Conservation (phyloP, 495 filamentous ascomycete species). For the Tuber brumale region DNA sequence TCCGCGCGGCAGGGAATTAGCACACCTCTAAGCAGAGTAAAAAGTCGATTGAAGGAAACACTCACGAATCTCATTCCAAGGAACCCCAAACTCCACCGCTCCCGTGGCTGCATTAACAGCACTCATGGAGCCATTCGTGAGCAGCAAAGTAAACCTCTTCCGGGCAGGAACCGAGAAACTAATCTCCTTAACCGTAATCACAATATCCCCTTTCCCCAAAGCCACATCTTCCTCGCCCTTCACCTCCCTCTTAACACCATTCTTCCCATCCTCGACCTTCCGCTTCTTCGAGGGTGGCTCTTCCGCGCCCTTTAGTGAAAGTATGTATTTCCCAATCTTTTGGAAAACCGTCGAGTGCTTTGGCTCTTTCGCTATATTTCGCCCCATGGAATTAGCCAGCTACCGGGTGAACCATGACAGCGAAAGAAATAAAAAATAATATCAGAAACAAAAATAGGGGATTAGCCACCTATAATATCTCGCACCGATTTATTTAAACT, state of each 20-base stretch:
- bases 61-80: slow-evolving; percentile 69
- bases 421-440: neutral
- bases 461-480: slow-evolving; percentile 33
- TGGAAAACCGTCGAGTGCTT: slow-evolving; percentile 33
- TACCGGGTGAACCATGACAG: neutral
- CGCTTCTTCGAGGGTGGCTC: slow-evolving; percentile 31
- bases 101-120: slow-evolving; percentile 60
- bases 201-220: slow-evolving; percentile 20
- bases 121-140: slow-evolving; percentile 60
- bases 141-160: slow-evolving; percentile 82
- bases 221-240: neutral
- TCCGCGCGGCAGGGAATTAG: slow-evolving; percentile 28
- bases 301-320: slow-evolving; percentile 17
- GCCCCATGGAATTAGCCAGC: neutral
- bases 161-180: slow-evolving; percentile 61
- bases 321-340: slow-evolving; percentile 38
- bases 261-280: slow-evolving; percentile 26
- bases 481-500: slow-evolving; percentile 35
- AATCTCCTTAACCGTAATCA: slow-evolving; percentile 39
- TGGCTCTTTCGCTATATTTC: slow-evolving; percentile 31
- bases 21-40: neutral
- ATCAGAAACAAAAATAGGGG: neutral
- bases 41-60: slow-evolving; percentile 18
- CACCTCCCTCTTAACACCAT: slow-evolving; percentile 30
- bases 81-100: slow-evolving; percentile 61